Evolutionary conservation across 768 basidiomycete species (phyloP), one percentile per base, ranked within the genome.

Genomic region (Termitomyces sp.): DNA sequence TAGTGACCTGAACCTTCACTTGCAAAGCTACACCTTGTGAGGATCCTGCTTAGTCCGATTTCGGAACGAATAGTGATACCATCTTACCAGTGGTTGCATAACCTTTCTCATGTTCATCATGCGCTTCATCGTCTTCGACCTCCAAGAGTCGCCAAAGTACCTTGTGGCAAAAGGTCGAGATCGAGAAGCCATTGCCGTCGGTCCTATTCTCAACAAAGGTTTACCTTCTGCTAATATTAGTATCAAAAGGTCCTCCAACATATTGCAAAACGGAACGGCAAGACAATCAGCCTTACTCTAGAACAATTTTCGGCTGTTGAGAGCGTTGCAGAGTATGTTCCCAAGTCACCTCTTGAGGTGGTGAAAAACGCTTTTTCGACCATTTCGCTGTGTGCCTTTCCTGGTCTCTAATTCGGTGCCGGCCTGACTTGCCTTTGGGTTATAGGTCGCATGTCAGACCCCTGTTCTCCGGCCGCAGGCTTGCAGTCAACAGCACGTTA

Each of bases 91-190:
- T 29, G 79, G 80, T 16, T 67, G 65, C 22, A 59, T 84, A 50
- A 84, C 82, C 0, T 69, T 85, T 32, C 8, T 80, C 46, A 75
- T 82, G 67, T 86, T 83, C 68, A 65, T 82, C 58, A 59, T 75
- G 54, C 83, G 85, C 29, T 84, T 78, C 69, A 66, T 82, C 54
- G 69, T 85, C 26, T 85, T 87, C 60, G 78, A 76, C 59, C 72
- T 86, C 53, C 79, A 83, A 63, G 85, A 86, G 63, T 82, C 82
- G 0, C 79, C 85, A 9, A 86, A 86, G 62, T 87, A 79, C 67
- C 75, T 85, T 22, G 70, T 85, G 24, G 77, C 76, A 5, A 78
- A 81, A 63, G 82, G 83, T 26, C 76, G 77, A 42, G 84, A 87
- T 61, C 72, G 73, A 48, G 81, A 85, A 46, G 83, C 83, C 6